Conservation (phyloP, 2,329 filamentous ascomycete species). For the Reticulascus tulasneorum region DNA sequence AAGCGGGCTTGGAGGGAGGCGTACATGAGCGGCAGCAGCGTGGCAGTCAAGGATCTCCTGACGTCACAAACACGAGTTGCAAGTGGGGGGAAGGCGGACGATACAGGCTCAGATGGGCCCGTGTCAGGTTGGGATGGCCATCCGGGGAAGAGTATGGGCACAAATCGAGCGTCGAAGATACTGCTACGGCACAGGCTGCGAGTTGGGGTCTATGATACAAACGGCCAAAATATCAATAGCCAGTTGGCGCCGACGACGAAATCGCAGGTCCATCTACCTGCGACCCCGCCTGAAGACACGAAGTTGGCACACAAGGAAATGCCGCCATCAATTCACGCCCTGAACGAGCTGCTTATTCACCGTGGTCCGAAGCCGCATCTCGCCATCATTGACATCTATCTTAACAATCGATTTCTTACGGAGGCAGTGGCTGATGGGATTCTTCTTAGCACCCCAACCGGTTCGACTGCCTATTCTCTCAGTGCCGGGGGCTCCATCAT, state of each 20-base stretch:
- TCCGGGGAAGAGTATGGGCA: conserved; percentile 77
- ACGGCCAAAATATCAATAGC: conserved; percentile 57
- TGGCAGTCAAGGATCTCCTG: conserved; percentile 41
- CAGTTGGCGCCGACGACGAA: conserved; percentile 40
- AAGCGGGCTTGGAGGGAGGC: conserved; percentile 89
- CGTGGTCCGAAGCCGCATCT: conserved; percentile 86
- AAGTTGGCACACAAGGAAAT: conserved; percentile 8
- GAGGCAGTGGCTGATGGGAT: conserved; percentile 95
- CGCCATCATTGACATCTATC: conserved; percentile 85
- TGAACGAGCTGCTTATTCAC: conserved; percentile 95
- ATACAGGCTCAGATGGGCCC: conserved; percentile 11
- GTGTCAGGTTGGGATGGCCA: conserved; percentile 63
- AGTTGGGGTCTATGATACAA: conserved; percentile 74
- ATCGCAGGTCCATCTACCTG: conserved; percentile 28
- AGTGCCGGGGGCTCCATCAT: conserved; percentile 90
- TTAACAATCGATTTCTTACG: conserved; percentile 85
- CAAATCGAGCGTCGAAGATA: conserved; percentile 70
- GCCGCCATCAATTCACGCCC: conserved; percentile 58
- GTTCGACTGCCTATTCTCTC: conserved; percentile 93
- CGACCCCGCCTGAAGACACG: conserved; percentile 17
- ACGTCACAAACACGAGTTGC: conserved; percentile 34
- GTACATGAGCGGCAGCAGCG: conserved; percentile 70
- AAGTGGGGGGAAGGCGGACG: conserved; percentile 21
- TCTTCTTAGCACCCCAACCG: conserved; percentile 88
- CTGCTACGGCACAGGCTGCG: conserved; percentile 82